A percentile compares a stretch with the other conserved stretches of the same genome.
These are phyloP conservation scores for Fusarium chlamydosporum DNA, from an alignment of 2,329 filamentous ascomycete genomes.

Conservation along the genomic window DNA sequence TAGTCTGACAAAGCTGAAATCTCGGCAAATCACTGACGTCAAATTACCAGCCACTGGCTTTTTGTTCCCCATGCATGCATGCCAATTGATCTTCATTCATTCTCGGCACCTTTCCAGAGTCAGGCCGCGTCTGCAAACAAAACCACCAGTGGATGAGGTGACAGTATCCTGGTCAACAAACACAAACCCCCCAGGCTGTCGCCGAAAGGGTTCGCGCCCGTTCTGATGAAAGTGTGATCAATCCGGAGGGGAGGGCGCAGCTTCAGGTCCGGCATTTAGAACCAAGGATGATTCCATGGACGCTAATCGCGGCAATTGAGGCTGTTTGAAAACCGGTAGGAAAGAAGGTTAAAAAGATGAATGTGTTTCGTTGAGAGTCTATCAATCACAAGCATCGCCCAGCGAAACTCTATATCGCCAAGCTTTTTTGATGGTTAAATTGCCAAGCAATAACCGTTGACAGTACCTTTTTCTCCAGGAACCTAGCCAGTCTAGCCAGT, in stretches of 20 bases:
- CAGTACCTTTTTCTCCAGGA: not conserved
- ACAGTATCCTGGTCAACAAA: constrained; percentile 1
- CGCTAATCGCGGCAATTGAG: constrained; percentile 6
- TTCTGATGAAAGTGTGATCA: too few relatives aligned
- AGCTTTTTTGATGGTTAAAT: constrained; percentile 13
- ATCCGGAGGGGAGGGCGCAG: too few relatives aligned
- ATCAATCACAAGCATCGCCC: not conserved
- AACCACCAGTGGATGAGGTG: not conserved
- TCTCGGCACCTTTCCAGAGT: constrained; percentile 1
- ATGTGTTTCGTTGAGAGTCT: not conserved
- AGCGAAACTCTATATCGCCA: constrained; percentile 25
- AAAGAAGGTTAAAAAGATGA: constrained; percentile 2
- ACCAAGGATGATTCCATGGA: too few relatives aligned
- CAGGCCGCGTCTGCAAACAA: not conserved
- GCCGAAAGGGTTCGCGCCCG: not conserved
- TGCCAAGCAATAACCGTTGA: constrained; percentile 16
- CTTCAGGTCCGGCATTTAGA: constrained; percentile 2
- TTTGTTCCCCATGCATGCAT: not conserved
- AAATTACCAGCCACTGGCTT: not conserved
- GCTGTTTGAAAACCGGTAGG: not conserved
- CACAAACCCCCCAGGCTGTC: not conserved
- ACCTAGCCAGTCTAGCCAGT: not conserved
- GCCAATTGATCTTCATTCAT: not conserved
- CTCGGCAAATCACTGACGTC: not conserved
- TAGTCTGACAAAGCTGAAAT: not conserved